Evolutionary conservation across 2,329 filamentous ascomycete genomes (phyloP), one percentile per base, ranked within the genome.

Genomic region (Ceratocystis eucalypticola): DNA sequence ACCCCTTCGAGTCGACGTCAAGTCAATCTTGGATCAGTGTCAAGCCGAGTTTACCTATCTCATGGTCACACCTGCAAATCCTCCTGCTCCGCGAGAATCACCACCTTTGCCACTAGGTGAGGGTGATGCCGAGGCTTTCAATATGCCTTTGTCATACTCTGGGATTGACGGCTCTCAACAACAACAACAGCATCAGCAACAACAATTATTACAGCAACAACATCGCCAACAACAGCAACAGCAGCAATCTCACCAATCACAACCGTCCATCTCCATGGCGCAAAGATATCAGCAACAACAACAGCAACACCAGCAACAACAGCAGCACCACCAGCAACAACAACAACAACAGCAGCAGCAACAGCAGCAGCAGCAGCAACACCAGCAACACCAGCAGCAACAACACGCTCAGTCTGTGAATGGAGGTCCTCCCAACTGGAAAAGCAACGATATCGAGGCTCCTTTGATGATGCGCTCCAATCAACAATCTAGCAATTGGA

Each of bases 31-130:
- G 69, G 84, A 87, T 69, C 83, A 85, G 72, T 85, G 84, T 74
- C 80, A 86, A 73, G 80, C 81, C 70, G 84, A 87, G 71, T 86
- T 87, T 68, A 85, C 84, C 69, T 87, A 87, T 71, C 78, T 87
- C 15, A 86, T 87, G 84, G 80, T 86, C 63, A 84, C 84, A 0
- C 84, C 84, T 1, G 84, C 84, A 50, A 87, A 87, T 73, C 84
- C 84, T 2, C 76, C 82, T 53, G 84, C 84, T 1, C 84, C 84
- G n/a, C 80, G 84, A 72, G 84, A 86, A 28, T 84, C 83, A 1
- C 82, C 82, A 3, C 82, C 80, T 1, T 72, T 84, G 10, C 82
- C 82, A 8, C 20, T 65, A 12, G 55, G 41, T 8, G 59, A 48
- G 6, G 46, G 10, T 25, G 66, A 67, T 20, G 66, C 57, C 41